A percentile compares a stretch with the other conserved stretches of the same genome.
Conservation (phyloP, 257 asterid species). For the Rubia yunnanensis region DNA sequence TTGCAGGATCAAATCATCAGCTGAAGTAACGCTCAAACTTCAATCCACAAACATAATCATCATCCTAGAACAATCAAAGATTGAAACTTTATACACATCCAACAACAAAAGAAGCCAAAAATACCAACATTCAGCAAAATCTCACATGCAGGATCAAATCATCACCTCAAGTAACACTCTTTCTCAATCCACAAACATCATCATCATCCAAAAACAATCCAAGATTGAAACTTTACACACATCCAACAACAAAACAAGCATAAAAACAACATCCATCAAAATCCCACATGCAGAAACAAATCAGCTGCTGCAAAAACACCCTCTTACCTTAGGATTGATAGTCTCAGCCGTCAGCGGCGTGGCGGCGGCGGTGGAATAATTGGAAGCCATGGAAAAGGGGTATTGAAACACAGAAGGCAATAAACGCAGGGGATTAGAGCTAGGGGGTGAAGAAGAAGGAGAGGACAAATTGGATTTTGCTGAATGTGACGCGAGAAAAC, state of each 20-base stretch:
- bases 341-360: conserved; percentile 29
- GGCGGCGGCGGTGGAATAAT: conserved; percentile 25
- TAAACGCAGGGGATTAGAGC: conserved; percentile 14
- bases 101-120: neutral
- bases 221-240: neutral
- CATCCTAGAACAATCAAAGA: neutral
- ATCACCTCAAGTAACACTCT: no score
- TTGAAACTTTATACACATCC: neutral
- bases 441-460: neutral
- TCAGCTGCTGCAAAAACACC: neutral
- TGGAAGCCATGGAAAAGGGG: conserved; percentile 32
- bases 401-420: conserved; percentile 14
- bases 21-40: no score
- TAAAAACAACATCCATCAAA: neutral
- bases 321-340: conserved; percentile 16
- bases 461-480: neutral
- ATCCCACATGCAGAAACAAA: conserved; percentile 4
- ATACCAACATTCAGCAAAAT: conserved; percentile 7
- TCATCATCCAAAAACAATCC: neutral
- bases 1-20: neutral
- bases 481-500: neutral
- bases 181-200: neutral
- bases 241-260: no score
- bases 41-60: no score
- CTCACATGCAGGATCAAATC: no score